Base-by-base conservation (phyloP, 2,329 filamentous ascomycete genomes). In the Blastomyces emzantsi region DNA sequence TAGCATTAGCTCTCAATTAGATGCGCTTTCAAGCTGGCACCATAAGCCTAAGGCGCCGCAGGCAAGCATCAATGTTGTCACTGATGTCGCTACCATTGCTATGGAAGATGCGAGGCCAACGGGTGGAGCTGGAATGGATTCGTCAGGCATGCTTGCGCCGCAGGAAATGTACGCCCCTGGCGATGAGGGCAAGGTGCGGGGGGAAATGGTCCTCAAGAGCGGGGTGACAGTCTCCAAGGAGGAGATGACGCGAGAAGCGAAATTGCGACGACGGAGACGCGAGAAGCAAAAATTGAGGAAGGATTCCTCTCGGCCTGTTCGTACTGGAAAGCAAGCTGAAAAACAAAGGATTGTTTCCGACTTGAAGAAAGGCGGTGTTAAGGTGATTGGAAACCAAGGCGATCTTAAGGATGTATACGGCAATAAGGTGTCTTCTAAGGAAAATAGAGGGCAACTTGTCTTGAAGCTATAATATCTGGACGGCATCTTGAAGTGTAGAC, bases 91-190 rank as follows among this genome's bases (percentile, higher is more conserved):
- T n/a, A 91, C 90, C 3, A 87, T 97, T 67, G 83, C 85, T 68
- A 96, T 97, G 89, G 94, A 99, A 79, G 94, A 99, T 73, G 93
- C 92, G 1, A 89, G 96, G 70, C 93, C 94, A 8, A 88, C 89
- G 19, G 89, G 90, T 54, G 87, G 87, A 71, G 90, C 89, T 52
- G 84, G 82, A 56, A 80, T 85, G 67, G 73, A 72, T 33, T 75
- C 74, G 41, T 74, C 77, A 33, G 90, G 87, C 71, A 89, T 89
- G 80, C 84, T 99, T 65, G 94, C 94, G 56, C 94, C 94, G 2
- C 94, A 97, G 73, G 94, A 99, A 76, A 83, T 99, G 33, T 99
- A 97, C 80, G 87, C 86, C 70, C 86, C 90, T n/a, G 86, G 87
- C 66, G 86, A 88, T 70, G 83, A 85, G 66, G 85, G 80, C 3